phyloP scores from a whole-genome alignment of 768 basidiomycete species.

The Lentinula raphanica region DNA sequence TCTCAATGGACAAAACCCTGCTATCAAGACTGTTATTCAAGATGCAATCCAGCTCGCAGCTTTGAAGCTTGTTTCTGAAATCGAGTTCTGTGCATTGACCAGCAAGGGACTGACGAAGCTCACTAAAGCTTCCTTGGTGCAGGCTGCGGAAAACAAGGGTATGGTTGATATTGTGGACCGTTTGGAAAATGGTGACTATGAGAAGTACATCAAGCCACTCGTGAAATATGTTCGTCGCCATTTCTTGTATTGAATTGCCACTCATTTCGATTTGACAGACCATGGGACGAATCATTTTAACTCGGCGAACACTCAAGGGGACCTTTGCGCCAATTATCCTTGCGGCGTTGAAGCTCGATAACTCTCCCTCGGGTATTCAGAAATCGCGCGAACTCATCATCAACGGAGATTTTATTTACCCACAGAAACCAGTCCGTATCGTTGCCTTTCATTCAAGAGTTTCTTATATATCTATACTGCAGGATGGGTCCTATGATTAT shows the following conservation, averaged over 20 bases:
- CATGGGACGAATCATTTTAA: background rate
- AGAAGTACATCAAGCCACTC: background rate
- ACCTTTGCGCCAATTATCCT: background rate
- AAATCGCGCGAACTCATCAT: background rate
- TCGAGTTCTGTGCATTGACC: background rate
- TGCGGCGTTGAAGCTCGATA: background rate
- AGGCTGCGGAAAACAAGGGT: background rate
- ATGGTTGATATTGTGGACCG: background rate
- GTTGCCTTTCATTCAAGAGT: too few relatives aligned
- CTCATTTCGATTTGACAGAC: background rate
- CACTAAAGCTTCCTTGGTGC: background rate
- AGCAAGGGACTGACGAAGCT: background rate
- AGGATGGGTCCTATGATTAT: background rate
- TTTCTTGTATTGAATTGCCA: background rate
- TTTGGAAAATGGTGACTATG: background rate
- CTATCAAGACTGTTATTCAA: background rate
- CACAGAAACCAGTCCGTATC: background rate
- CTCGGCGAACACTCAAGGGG: background rate
- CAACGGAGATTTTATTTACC: background rate
- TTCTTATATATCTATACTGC: too few relatives aligned
- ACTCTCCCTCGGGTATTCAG: background rate
- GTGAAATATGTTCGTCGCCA: background rate
- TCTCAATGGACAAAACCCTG: background rate
- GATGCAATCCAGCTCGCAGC: background rate
- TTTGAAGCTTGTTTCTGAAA: background rate